Evolutionary conservation across 768 basidiomycete species (phyloP).

Genomic region (Phylloporus sp.): DNA sequence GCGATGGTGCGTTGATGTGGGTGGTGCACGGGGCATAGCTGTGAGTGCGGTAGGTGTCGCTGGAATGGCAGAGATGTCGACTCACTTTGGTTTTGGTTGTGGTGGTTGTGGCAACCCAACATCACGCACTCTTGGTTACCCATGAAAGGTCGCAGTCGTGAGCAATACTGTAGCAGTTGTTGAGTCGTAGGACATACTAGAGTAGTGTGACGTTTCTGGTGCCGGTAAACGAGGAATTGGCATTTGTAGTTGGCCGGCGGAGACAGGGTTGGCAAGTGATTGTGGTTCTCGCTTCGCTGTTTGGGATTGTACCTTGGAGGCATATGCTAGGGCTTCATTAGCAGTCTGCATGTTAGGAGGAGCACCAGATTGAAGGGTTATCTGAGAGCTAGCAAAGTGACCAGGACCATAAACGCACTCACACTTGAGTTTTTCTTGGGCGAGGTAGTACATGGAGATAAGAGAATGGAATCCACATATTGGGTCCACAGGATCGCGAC

Average conservation of each 20-base stretch:
- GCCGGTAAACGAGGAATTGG: constrained; percentile 76
- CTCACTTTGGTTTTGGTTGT: constrained; percentile 20
- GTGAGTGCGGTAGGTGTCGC: constrained; percentile 27
- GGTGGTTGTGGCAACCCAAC: constrained; percentile 45
- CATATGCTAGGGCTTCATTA: constrained; percentile 19
- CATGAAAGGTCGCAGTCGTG: constrained; percentile 53
- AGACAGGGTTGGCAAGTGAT: constrained; percentile 23
- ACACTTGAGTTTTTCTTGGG: constrained; percentile 91
- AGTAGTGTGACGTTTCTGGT: constrained; percentile 78
- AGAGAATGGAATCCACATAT: constrained; percentile 93
- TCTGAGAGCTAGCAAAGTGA: constrained; percentile 89
- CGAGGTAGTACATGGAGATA: constrained; percentile 94
- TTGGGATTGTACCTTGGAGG: constrained; percentile 30
- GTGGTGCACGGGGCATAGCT: constrained; percentile 61
- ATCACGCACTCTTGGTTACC: constrained; percentile 65
- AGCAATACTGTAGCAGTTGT: constrained; percentile 48
- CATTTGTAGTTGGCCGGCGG: constrained; percentile 74
- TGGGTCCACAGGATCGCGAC: constrained; percentile 66
- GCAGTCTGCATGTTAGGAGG: constrained; percentile 12
- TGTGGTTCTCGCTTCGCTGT: constrained; percentile 31
- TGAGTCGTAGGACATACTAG: constrained; percentile 75
- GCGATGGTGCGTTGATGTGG: constrained; percentile 73
- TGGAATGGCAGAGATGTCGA: constrained; percentile 25
- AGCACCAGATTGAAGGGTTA: constrained; percentile 48
- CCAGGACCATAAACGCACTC: constrained; percentile 93